A percentile compares a stretch with the other conserved stretches of the same genome.
Evolutionary conservation across 2,329 filamentous ascomycete species (phyloP).

Genomic region (Alternaria burnsii): DNA sequence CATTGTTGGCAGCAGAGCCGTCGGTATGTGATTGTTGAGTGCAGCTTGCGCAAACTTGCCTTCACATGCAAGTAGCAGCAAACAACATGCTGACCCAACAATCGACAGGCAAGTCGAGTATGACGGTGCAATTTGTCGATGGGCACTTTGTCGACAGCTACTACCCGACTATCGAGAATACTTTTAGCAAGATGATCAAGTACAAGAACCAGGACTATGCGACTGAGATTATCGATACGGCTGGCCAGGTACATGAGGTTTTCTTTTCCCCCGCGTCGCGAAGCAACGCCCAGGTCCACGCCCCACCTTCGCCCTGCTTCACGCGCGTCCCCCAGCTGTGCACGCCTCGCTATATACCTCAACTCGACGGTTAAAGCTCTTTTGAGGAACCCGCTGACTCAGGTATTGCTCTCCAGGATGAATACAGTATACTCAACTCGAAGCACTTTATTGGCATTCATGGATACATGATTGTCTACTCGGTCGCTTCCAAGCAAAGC

Average conservation of each 20-base stretch:
- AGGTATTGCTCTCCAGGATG: constrained; percentile 68
- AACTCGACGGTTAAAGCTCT: neutral
- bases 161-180: constrained; percentile 99
- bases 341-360: neutral
- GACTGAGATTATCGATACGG: constrained; percentile 98
- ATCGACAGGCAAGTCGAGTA: constrained; percentile 86
- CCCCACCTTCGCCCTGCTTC: constrained; percentile 22
- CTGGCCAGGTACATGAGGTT: constrained; percentile 75
- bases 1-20: constrained; percentile 92
- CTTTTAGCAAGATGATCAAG: constrained; percentile 94
- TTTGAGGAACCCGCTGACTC: constrained; percentile 33
- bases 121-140: constrained; percentile 96
- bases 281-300: constrained; percentile 19
- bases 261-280: constrained; percentile 30
- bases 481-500: constrained; percentile 90
- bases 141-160: constrained; percentile 99
- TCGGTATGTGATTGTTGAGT: constrained; percentile 66
- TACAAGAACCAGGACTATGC: constrained; percentile 92
- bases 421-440: constrained; percentile 97
- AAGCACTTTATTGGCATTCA: constrained; percentile 99
- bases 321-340: neutral
- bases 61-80: constrained; percentile 19
- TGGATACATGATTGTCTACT: constrained; percentile 98
- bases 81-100: constrained; percentile 24
- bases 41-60: constrained; percentile 19